Conservation (phyloP, 305 asterid genomes). For the Rubia occidens region DNA sequence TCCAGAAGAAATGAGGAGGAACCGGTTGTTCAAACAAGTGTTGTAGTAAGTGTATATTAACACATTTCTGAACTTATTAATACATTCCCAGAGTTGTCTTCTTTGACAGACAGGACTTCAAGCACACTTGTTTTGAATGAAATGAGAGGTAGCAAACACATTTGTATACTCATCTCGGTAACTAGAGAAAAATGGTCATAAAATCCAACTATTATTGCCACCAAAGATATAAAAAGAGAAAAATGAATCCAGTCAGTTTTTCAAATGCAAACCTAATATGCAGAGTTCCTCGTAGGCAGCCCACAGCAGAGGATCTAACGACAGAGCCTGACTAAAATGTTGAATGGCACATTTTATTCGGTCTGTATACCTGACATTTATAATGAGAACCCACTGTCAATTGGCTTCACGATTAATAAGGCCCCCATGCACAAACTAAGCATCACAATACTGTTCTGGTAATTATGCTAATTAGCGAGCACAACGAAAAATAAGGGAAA, state of each 20-base stretch:
- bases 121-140: neutral
- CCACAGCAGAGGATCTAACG: constrained; percentile 90
- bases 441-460: neutral
- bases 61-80: neutral
- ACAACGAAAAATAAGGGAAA: neutral
- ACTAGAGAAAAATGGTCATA: neutral
- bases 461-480: neutral
- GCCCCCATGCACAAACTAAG: constrained; percentile 7
- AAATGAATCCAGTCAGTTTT: neutral
- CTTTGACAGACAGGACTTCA: neutral
- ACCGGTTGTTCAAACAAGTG: neutral
- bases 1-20: too few relatives aligned
- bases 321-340: constrained; percentile 88
- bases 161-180: neutral
- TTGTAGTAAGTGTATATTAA: neutral
- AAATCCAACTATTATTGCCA: neutral
- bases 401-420: constrained; percentile 9
- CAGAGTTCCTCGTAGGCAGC: constrained; percentile 96
- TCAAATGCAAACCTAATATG: constrained; percentile 52
- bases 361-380: constrained; percentile 72
- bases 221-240: neutral
- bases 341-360: constrained; percentile 74
- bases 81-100: neutral
- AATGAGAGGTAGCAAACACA: neutral
- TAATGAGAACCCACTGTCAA: neutral